Base-by-base conservation (phyloP, 257 asterid genomes). In the Salvia rosmarinus region DNA sequence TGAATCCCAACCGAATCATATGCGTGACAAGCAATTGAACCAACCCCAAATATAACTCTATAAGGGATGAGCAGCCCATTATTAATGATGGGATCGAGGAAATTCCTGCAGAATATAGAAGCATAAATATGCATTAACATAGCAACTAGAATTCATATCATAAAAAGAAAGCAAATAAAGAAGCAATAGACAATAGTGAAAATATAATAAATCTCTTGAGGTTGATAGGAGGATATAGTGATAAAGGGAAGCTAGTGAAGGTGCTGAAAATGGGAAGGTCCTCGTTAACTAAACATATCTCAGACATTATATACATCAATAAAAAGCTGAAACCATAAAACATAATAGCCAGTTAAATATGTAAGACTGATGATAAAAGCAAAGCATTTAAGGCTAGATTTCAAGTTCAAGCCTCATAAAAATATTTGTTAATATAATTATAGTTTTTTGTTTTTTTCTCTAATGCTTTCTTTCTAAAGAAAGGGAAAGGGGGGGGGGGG, bases 11-110 rank as follows among this genome's bases (percentile, higher is more conserved):
- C 32, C 54, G 49, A 61, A 67, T 28, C n/a, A 67, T 39, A 42
- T 55, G 28, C 51, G 67, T 71, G 71, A 21, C 50, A 21, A 70
- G 58, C 63, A 71, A 66, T 28, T 39, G 40, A 73, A 82, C 80
- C 69, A 55, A 91, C 99, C 99, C 99, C 39, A 94, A 84, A 82
- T 91, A 91, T 47, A 94, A 87, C 88, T 94, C 99, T 75, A 87
- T 42, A 76, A 94, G 96, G 63, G 99, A 85, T 55, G 90, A 75
- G 77, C 99, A 94, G 67, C 78, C 86, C 83, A 82, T 89, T 76
- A 94, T 89, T 59, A 96, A 87, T 44, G 91, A 77, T 35, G 99
- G 99, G 76, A 94, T 88, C 47, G 87, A 89, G 64, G 95, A 79
- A 74, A 94, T 89, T 83, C 95, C 99, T 94, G 88, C 73, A 79